Evolutionary conservation across 495 filamentous ascomycete species (phyloP).

Genomic region (Paragyromitra xinjiangensis): DNA sequence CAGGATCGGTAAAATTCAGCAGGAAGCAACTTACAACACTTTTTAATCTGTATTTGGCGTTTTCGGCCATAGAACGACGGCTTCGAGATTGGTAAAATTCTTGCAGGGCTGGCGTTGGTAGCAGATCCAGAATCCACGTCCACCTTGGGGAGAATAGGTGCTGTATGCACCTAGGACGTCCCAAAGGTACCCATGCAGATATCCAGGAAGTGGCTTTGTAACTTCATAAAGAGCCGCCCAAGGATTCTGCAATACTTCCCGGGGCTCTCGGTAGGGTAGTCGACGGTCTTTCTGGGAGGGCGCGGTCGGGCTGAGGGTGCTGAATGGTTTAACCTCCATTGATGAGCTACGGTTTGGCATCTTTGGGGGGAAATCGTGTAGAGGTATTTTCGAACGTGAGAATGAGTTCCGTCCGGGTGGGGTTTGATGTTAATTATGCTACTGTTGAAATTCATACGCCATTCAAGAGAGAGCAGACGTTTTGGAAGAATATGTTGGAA

Average conservation of each 20-base stretch:
- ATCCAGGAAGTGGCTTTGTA: constrained; percentile 25
- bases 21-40: no score
- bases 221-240: constrained; percentile 51
- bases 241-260: constrained; percentile 34
- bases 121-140: constrained; percentile 49
- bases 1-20: background rate
- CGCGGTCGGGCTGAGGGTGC: background rate
- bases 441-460: constrained; percentile 17
- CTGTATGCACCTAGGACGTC: constrained; percentile 41
- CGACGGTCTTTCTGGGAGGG: background rate
- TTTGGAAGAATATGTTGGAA: constrained; percentile 27
- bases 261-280: background rate
- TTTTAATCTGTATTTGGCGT: no score
- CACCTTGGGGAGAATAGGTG: constrained; percentile 44
- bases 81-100: constrained; percentile 20
- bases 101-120: constrained; percentile 21
- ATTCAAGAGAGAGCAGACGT: constrained; percentile 13
- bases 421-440: constrained; percentile 9
- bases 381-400: constrained; percentile 26
- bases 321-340: background rate
- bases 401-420: constrained; percentile 16
- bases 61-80: background rate
- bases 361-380: constrained; percentile 18
- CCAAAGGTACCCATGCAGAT: constrained; percentile 41
- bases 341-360: constrained; percentile 27